Evolutionary conservation across 768 basidiomycete species (phyloP), one percentile per base, ranked within the genome.

Genomic region (Boletus subparvulus): DNA sequence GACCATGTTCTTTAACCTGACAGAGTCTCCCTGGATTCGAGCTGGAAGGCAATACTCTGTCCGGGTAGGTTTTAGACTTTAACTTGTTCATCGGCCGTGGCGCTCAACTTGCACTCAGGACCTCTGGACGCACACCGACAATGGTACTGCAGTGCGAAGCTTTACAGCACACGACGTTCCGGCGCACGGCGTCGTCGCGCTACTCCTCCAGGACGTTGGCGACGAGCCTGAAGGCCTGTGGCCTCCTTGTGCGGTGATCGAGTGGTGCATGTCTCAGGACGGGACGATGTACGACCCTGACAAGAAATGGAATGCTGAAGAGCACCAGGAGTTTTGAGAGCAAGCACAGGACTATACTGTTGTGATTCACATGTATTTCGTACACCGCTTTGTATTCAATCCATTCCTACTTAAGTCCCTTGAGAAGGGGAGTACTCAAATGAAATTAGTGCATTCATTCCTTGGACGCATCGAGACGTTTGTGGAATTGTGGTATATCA

Each of bases 81-180:
- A 11, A 13, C 30, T 4, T 17, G 35, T 58, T 49, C 37, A 3
- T 39, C 39, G 2, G 21, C 14, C 14, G 21, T 24, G 30, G 30
- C 24, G 21, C 35, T 61, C 44, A 59, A 24, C 6, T 42, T 43
- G 17, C 28, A 21, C 41, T 21, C 54, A 89, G 85, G 88, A 90
- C 63, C 75, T 89, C 3, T 90, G 88, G 88, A 67, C 82, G 4
- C 87, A 89, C 66, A 87, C 85, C 21, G 74, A 86, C 61, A 88
- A 87, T 61, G 86, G 85, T 4, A 88, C 83, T 0, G 82, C 81
- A 1, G 74, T 84, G 24, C 79, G 87, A 17, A 83, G 80, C 66
- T 77, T 87, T 62, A 83, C 81, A 3, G 78, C 74, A 5, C 49
- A 72, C 10, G 71, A 69, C 19, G 85, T 89, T 12, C 86, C 87